Conservation (phyloP, 345 rosid species). For the Abelmoschus esculentus region DNA sequence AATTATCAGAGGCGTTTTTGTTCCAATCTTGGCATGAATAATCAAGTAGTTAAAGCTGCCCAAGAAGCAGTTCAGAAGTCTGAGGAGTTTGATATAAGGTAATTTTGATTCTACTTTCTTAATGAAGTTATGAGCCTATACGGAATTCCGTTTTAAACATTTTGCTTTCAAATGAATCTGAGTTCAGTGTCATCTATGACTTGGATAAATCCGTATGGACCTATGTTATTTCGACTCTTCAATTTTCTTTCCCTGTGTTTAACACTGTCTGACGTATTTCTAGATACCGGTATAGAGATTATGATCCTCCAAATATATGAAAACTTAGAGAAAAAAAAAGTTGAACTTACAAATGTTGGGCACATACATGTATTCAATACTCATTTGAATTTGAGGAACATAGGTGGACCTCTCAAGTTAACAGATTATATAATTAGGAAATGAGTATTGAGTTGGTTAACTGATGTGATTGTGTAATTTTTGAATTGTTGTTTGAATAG, state of each 20-base stretch:
- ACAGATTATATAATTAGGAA: neutral
- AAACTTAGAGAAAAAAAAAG: neutral
- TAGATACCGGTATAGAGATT: neutral
- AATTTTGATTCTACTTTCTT: neutral
- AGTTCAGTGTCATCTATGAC: neutral
- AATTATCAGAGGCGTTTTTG: constrained; percentile 80
- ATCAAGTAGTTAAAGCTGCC: constrained; percentile 95
- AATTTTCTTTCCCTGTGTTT: neutral
- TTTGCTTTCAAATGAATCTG: neutral
- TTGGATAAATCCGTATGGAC: neutral
- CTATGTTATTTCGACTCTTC: neutral
- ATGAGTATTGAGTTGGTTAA: neutral
- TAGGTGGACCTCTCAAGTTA: neutral
- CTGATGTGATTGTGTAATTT: neutral
- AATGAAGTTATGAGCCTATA: neutral
- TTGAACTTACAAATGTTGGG: neutral
- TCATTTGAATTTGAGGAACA: neutral
- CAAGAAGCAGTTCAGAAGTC: constrained; percentile 92
- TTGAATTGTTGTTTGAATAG: neutral
- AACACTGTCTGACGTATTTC: no score
- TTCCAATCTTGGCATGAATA: constrained; percentile 90
- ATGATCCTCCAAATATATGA: neutral
- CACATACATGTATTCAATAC: neutral
- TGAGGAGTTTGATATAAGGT: constrained; percentile 97
- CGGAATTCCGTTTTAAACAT: neutral